These are phyloP conservation scores for Posidonia australis DNA, from an alignment of 106 monocot species.

Conservation along the genomic window DNA sequence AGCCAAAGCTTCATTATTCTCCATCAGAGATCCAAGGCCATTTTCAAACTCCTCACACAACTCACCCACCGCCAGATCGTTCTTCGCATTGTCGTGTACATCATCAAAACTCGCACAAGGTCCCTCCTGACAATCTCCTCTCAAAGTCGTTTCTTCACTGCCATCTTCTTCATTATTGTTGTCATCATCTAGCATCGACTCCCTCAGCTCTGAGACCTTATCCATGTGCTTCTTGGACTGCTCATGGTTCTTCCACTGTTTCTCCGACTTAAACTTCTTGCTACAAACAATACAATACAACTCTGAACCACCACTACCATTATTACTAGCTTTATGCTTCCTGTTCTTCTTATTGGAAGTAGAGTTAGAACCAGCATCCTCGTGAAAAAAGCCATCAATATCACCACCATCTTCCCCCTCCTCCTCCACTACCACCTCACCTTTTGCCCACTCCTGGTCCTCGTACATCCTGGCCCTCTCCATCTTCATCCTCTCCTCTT, in stretches of 20 bases:
- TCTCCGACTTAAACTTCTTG: constrained; percentile 13
- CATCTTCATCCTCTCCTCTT: constrained; percentile 60
- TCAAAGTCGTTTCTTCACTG: constrained; percentile 13
- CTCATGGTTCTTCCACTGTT: constrained; percentile 5
- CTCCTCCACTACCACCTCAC: constrained; percentile 28
- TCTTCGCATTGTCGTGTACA: background rate
- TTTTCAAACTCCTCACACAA: constrained; percentile 40
- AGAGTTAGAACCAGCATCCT: constrained; percentile 1
- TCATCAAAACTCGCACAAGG: constrained; percentile 2
- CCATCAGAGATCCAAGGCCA: constrained; percentile 24
- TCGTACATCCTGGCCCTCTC: constrained; percentile 56
- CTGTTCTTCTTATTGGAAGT: too few relatives aligned
- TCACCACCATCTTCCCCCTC: background rate
- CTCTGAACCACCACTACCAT: constrained; percentile 12
- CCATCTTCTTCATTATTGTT: constrained; percentile 24
- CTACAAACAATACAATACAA: constrained; percentile 86
- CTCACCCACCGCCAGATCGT: constrained; percentile 10
- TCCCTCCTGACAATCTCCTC: constrained; percentile 20
- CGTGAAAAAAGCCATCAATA: background rate
- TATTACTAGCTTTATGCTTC: background rate
- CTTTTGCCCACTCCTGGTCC: constrained; percentile 77
- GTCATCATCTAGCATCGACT: constrained; percentile 50
- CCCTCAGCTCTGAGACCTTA: constrained; percentile 62
- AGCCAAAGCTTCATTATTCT: constrained; percentile 16
- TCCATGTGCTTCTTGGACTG: constrained; percentile 85